Conservation (phyloP, 2,329 filamentous ascomycete genomes). For the Pyricularia pennisetigena region DNA sequence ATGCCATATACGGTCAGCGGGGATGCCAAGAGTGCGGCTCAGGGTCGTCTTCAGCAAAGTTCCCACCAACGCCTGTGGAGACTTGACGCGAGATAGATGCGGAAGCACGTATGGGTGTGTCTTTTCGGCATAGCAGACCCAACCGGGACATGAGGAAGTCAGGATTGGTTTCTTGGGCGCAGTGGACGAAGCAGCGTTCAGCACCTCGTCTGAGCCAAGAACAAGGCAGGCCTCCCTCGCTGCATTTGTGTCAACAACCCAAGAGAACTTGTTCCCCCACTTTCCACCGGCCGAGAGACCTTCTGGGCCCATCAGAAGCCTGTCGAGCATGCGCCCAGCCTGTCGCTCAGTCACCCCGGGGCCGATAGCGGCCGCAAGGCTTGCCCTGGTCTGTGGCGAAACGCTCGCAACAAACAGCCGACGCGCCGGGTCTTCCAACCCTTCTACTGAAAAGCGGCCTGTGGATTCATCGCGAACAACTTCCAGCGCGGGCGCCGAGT, state of each 20-base stretch:
- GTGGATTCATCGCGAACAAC: slow-evolving; percentile 21
- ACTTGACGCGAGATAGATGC: slow-evolving; percentile 85
- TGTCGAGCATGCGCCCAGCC: slow-evolving; percentile 73
- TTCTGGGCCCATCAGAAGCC: slow-evolving; percentile 60
- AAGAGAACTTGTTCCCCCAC: slow-evolving; percentile 69
- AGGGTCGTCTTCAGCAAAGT: slow-evolving; percentile 83
- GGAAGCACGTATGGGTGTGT: slow-evolving; percentile 90
- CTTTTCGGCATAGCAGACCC: slow-evolving; percentile 98
- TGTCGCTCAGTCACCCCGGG: slow-evolving; percentile 60
- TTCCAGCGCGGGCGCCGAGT: slow-evolving; percentile 47
- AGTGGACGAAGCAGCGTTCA: slow-evolving; percentile 23
- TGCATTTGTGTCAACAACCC: slow-evolving; percentile 83
- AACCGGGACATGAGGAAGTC: slow-evolving; percentile 87
- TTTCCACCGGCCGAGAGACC: slow-evolving; percentile 63
- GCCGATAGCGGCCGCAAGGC: slow-evolving; percentile 73
- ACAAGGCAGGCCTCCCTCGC: slow-evolving; percentile 78
- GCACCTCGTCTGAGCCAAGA: slow-evolving; percentile 63
- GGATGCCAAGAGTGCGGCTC: slow-evolving; percentile 59
- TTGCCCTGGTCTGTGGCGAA: slow-evolving; percentile 83
- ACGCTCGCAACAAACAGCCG: slow-evolving; percentile 87
- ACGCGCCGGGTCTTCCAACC: slow-evolving; percentile 47
- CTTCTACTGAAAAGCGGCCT: slow-evolving; percentile 31
- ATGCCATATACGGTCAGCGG: slow-evolving; percentile 82
- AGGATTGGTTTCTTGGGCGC: slow-evolving; percentile 45
- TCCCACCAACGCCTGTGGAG: slow-evolving; percentile 83